Conservation (phyloP, 2,329 filamentous ascomycete genomes). For the Neofusicoccum kwambonambiense region DNA sequence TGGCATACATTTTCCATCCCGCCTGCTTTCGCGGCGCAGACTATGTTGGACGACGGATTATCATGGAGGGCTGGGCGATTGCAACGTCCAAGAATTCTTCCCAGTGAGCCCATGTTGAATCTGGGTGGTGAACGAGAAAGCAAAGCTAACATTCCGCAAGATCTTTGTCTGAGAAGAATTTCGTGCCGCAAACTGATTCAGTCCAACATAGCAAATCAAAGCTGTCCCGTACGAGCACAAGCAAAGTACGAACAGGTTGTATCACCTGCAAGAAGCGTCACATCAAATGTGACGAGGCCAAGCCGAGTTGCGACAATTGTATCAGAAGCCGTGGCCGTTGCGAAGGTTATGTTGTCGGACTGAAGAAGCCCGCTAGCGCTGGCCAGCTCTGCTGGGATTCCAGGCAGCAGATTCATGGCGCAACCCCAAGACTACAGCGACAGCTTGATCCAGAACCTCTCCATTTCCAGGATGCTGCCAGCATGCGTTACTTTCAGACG, state of each 20-base stretch:
- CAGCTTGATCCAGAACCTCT: background rate
- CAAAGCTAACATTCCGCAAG: too few relatives aligned
- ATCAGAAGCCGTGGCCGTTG: background rate
- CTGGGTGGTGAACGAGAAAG: too few relatives aligned
- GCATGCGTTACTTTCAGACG: background rate
- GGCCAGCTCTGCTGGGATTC: background rate
- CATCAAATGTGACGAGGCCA: slow-evolving; percentile 24
- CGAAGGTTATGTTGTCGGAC: background rate
- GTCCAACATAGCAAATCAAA: background rate
- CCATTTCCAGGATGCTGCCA: background rate
- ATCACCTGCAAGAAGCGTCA: background rate
- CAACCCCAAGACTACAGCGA: background rate
- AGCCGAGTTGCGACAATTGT: slow-evolving; percentile 24
- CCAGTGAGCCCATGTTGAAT: too few relatives aligned
- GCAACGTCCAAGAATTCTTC: too few relatives aligned
- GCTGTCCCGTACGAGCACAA: background rate
- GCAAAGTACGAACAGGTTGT: background rate
- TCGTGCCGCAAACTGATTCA: too few relatives aligned
- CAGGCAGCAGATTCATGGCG: background rate
- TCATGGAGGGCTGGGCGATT: too few relatives aligned
- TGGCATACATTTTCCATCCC: too few relatives aligned
- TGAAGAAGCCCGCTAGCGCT: background rate
- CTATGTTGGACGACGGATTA: too few relatives aligned
- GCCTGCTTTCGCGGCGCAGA: too few relatives aligned
- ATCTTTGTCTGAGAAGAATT: too few relatives aligned